A percentile compares a stretch with the other conserved stretches of the same genome.
Conservation (phyloP, 345 rosid genomes). For the Eucalyptus sp. region DNA sequence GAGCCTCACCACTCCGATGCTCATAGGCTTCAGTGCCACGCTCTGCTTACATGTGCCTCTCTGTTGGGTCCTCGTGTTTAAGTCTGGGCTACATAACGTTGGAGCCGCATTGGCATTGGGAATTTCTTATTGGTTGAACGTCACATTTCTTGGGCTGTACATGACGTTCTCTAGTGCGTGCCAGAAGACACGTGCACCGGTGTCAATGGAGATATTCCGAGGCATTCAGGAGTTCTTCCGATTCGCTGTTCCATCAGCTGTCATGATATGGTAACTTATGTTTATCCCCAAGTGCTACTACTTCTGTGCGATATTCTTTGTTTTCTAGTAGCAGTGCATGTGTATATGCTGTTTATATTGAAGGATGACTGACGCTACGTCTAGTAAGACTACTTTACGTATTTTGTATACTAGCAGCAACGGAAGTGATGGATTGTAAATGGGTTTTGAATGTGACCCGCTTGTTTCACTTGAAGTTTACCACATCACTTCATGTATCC, state of each 20-base stretch:
- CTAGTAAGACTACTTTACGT: not conserved
- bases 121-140: constrained; percentile 27
- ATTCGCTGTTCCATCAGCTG: constrained; percentile 32
- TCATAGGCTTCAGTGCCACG: constrained; percentile 15
- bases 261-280: constrained; percentile 29
- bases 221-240: constrained; percentile 24
- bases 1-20: constrained; percentile 25
- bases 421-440: not conserved
- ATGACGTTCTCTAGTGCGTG: constrained; percentile 22
- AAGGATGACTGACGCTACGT: not conserved
- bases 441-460: not conserved
- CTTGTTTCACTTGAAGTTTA: not conserved
- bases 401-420: not conserved
- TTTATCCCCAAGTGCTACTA: not conserved
- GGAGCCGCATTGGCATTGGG: constrained; percentile 35
- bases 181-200: constrained; percentile 11
- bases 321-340: not conserved
- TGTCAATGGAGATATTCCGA: constrained; percentile 11
- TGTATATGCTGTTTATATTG: not conserved
- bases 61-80: constrained; percentile 28
- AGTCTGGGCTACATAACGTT: constrained; percentile 8
- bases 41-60: constrained; percentile 19
- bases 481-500: not conserved
- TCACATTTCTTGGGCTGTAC: constrained; percentile 14
- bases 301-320: not conserved